Evolutionary conservation across 1,284 basidiomycete species (phyloP), one percentile per base, ranked within the genome.

Genomic region (Polyporus tsugae): DNA sequence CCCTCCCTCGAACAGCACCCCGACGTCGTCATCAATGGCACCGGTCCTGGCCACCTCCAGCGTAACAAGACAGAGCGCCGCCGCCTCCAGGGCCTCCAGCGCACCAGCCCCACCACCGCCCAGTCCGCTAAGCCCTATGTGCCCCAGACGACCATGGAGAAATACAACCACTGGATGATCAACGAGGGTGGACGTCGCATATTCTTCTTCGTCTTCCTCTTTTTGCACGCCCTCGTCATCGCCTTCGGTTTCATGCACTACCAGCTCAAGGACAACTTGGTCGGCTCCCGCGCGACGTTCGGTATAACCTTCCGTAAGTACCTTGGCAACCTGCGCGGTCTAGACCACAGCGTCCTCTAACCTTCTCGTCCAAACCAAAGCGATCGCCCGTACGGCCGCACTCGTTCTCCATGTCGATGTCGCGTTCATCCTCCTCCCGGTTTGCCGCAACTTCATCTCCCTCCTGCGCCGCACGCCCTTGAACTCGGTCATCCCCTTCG

Each of bases 391-490:
- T 80, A 82, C 91, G 4, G 92, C 95, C 55, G 95, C 95, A 5
- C 89, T 96, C 57, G 89, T 95, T 58, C 86, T 97, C 19, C 94
- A 97, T 75, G 86, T 96, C 75, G 93, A 97, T 80, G 90, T 95
- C 65, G 89, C 94, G 69, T 93, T 96, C 84, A 95, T 97, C 80
- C 89, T 97, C 62, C 86, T 97, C 36, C 95, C 95, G 39, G 89
- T 97, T 77, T 97, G 95, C 85, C 89, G 95, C 69, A 95, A 94
- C 82, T 94, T 97, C 80, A 89, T 97, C 78, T 95, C 95, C 13
- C 75, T 95, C 49, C 85, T 96, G 55, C 91, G 95, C 41, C 88
- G 90, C 60, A 95, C 94, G 0, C 88, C 94, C 1, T 83, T 97
- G 63, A 95, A 95, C 82, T 85, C 89, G 73, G 81, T 95, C 80